Percentiles rank a stretch among this genome's conserved stretches.
These are phyloP conservation scores for Aspergillus sp. DNA, from an alignment of 2,329 filamentous ascomycete genomes.

Conservation along the genomic window DNA sequence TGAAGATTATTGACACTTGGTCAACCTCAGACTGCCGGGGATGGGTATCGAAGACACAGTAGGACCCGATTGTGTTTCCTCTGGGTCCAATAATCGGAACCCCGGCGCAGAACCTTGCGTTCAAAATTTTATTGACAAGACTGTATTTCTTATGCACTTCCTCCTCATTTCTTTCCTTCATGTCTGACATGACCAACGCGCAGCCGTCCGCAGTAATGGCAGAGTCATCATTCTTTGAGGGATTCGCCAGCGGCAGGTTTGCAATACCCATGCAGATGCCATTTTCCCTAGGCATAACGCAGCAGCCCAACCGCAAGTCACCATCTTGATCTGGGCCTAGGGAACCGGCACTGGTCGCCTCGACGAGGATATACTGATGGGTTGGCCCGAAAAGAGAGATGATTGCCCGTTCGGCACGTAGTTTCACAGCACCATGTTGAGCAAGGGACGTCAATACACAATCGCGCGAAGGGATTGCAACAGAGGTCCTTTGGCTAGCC, in stretches of 20 bases:
- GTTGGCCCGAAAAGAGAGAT: conserved; percentile 55
- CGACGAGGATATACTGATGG: conserved; percentile 53
- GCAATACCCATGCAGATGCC: conserved; percentile 28
- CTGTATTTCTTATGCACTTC: conserved; percentile 14
- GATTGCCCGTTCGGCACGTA: conserved; percentile 44
- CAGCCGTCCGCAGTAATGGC: neutral
- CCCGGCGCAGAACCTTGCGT: conserved; percentile 50
- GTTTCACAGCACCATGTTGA: conserved; percentile 48
- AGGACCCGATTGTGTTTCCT: conserved; percentile 58
- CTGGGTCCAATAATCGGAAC: conserved; percentile 59
- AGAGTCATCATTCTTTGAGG: neutral
- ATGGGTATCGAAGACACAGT: conserved; percentile 56
- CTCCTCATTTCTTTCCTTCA: neutral
- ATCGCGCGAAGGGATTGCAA: conserved; percentile 29
- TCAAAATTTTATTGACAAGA: conserved; percentile 9
- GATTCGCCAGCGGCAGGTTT: neutral
- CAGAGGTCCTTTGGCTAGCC: conserved; percentile 5
- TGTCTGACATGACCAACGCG: neutral
- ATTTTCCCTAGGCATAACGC: conserved; percentile 26
- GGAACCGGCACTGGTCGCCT: conserved; percentile 41
- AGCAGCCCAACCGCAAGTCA: conserved; percentile 28
- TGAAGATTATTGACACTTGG: conserved; percentile 49
- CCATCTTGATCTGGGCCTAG: conserved; percentile 21
- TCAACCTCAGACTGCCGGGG: conserved; percentile 34
- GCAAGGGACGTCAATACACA: conserved; percentile 49